A percentile compares a stretch with the other conserved stretches of the same genome.
Evolutionary conservation across 106 monocot genomes (phyloP).

Genomic region (Allium sativum): DNA sequence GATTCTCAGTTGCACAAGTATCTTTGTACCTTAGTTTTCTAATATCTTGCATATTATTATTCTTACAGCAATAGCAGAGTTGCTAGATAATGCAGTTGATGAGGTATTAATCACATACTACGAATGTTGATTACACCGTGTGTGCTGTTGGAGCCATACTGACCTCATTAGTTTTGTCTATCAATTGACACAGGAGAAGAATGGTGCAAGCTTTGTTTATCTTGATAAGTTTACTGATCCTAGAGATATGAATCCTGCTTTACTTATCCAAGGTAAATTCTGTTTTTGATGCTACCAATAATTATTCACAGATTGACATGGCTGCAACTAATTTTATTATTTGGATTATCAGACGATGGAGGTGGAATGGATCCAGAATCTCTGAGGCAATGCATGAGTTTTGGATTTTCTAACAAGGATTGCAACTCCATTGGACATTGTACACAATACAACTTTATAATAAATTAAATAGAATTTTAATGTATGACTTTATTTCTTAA

Average conservation of each 20-base stretch:
- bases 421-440: constrained; percentile 47
- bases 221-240: constrained; percentile 46
- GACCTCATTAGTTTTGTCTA: not conserved
- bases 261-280: constrained; percentile 63
- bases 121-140: not conserved
- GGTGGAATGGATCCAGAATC: constrained; percentile 86
- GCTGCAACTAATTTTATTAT: too few relatives aligned
- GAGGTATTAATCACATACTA: constrained; percentile 32
- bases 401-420: constrained; percentile 84
- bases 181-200: constrained; percentile 11
- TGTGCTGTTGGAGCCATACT: not conserved
- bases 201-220: constrained; percentile 75
- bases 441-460: not conserved
- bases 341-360: constrained; percentile 51
- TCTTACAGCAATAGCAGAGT: constrained; percentile 70
- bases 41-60: not conserved
- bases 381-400: constrained; percentile 75
- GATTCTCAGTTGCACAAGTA: not conserved
- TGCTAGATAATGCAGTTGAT: constrained; percentile 89
- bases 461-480: too few relatives aligned
- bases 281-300: not conserved
- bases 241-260: constrained; percentile 27
- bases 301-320: not conserved
- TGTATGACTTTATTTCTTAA: too few relatives aligned
- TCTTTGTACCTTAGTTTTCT: too few relatives aligned